These are phyloP conservation scores for Protoeuglena noctilucae DNA, from an alignment of 139 green algal species.

Conservation along the genomic window DNA sequence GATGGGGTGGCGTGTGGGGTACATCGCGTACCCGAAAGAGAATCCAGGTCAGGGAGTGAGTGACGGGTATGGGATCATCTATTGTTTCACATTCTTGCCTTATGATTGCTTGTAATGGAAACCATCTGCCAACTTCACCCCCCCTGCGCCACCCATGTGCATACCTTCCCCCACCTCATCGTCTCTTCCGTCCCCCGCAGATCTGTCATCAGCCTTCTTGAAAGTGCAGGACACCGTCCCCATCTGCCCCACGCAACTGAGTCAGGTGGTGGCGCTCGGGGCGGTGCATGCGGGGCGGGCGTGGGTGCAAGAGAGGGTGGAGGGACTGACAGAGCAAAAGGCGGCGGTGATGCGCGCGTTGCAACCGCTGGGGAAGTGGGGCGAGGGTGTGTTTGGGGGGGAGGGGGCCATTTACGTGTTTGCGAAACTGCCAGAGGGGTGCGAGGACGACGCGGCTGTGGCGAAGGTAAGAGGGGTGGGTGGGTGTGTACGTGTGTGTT, in stretches of 20 bases:
- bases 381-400: conserved; percentile 32
- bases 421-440: conserved; percentile 46
- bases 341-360: conserved; percentile 40
- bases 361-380: conserved; percentile 26
- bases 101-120: neutral
- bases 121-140: no score
- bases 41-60: neutral
- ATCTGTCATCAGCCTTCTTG: conserved; percentile 28
- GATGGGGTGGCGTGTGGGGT: conserved; percentile 54
- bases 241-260: conserved; percentile 65
- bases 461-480: no score
- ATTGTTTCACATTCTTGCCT: no score
- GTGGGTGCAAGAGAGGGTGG: conserved; percentile 37
- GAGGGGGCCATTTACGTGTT: conserved; percentile 87
- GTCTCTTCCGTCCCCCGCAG: neutral
- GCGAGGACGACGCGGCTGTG: conserved; percentile 46
- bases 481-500: no score
- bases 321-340: conserved; percentile 28
- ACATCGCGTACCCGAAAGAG: conserved; percentile 43
- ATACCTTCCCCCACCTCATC: no score
- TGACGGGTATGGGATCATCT: neutral
- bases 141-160: no score
- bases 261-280: conserved; percentile 34
- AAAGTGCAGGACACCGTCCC: conserved; percentile 86
- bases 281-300: conserved; percentile 25